Conservation (phyloP, 2,329 filamentous ascomycete species). For the Sarocladium oryzae region DNA sequence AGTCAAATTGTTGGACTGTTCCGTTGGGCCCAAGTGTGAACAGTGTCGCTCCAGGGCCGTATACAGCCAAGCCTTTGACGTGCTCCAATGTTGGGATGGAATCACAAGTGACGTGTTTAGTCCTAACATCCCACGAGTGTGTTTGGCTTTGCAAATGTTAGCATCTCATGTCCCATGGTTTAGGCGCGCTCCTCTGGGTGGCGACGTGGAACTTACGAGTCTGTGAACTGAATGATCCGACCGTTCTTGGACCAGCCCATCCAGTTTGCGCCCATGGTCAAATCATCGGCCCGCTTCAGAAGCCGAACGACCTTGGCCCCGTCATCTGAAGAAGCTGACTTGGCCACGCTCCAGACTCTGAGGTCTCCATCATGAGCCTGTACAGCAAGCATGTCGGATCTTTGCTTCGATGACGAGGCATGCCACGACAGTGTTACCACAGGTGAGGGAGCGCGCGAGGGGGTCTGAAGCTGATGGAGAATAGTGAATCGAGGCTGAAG, state of each 20-base stretch:
- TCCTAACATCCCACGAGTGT: slow-evolving; percentile 92
- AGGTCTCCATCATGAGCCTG: slow-evolving; percentile 90
- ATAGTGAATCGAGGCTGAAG: slow-evolving; percentile 91
- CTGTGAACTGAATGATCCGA: slow-evolving; percentile 84
- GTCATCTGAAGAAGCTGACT: slow-evolving; percentile 63
- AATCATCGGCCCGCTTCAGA: slow-evolving; percentile 71
- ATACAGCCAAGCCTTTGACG: slow-evolving; percentile 76
- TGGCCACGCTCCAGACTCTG: slow-evolving; percentile 93
- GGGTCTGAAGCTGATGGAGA: slow-evolving; percentile 78
- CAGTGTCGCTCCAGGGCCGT: slow-evolving; percentile 82
- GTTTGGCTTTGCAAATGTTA: slow-evolving; percentile 61
- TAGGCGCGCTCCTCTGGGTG: slow-evolving; percentile 41
- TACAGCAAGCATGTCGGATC: slow-evolving; percentile 94
- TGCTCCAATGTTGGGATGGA: slow-evolving; percentile 78
- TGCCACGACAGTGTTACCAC: slow-evolving; percentile 90
- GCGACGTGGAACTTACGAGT: slow-evolving; percentile 59
- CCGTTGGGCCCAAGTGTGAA: slow-evolving; percentile 87
- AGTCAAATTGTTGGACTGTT: slow-evolving; percentile 90
- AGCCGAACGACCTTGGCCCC: slow-evolving; percentile 84
- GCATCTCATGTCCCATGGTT: slow-evolving; percentile 21
- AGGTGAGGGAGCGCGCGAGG: slow-evolving; percentile 74
- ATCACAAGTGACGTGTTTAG: slow-evolving; percentile 93
- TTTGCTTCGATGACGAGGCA: slow-evolving; percentile 90
- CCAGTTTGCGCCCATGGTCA: slow-evolving; percentile 77
- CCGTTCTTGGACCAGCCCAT: slow-evolving; percentile 98